Base-by-base conservation (phyloP, 768 basidiomycete genomes). In the Infundibulicybe gibba region DNA sequence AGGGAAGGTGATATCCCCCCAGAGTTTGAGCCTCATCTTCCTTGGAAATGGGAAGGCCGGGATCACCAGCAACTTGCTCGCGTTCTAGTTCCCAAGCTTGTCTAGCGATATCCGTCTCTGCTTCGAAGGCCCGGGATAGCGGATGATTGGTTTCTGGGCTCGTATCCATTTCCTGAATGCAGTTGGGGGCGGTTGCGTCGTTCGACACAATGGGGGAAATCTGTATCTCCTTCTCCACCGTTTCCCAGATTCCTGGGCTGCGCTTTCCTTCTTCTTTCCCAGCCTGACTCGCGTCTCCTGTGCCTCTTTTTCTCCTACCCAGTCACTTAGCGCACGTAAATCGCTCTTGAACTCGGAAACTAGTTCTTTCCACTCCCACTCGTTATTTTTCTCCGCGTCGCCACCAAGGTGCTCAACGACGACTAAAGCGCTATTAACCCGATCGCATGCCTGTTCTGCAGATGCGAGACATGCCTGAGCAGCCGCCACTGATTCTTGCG, bases 401-500 rank as follows among this genome's bases (percentile, higher is more conserved):
- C n/a, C 34, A 21, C 33, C 31, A 25, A 45, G 46, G 16, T 49
- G 49, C 48, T 61, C 53, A 8, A 65, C 33, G 8, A 56, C 59
- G 15, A 41, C 47, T 13, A 64, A 40, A n/a, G 59, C 59, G 16
- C 59, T 60, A n/a, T 54, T 49, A 12, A 49, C 56, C 34, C 54
- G 52, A 3, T 25, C 47, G 34, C 59, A 59, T 2, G 64, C 55
- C 11, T 57, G 41, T 33, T 64, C 58, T 1, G 63, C 58, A 9
- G 52, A 51, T 2, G 8, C 35, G 4, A 69, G 44, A 40, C 55
- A 59, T 8, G 61, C 59, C 41, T 61, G 49, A 2, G 68, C 54
- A 12, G 63, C 61, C 17, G 41, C 41, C 21, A 66, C 44, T 2
- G 65, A 59, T 25, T 62, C 60, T 39, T 58, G 59, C 3, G 63